phyloP scores from a whole-genome alignment of 1,139 yeast species.

The Blastobotrys petasosporus region DNA sequence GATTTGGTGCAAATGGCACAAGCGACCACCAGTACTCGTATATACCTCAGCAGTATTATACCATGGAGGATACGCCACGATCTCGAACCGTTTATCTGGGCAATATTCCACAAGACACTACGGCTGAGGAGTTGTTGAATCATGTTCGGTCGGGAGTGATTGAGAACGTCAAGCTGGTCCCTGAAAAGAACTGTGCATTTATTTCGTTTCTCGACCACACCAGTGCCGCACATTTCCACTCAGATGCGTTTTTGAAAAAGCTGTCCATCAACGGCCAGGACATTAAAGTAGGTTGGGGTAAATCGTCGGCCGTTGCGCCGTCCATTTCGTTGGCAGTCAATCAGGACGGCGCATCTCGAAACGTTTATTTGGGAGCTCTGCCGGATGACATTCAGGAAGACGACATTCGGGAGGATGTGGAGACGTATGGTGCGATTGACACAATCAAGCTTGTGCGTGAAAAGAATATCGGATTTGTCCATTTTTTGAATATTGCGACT shows the following conservation, averaged over 20 bases:
- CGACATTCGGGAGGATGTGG: slow-evolving; percentile 57
- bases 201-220: slow-evolving; percentile 42
- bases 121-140: slow-evolving; percentile 76
- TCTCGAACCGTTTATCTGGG: slow-evolving; percentile 84
- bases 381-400: slow-evolving; percentile 54
- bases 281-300: slow-evolving; percentile 61
- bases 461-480: slow-evolving; percentile 73
- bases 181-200: slow-evolving; percentile 46
- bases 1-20: slow-evolving; percentile 1
- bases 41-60: slow-evolving; percentile 17
- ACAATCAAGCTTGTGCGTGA: slow-evolving; percentile 67
- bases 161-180: slow-evolving; percentile 55
- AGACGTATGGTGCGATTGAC: slow-evolving; percentile 73
- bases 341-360: slow-evolving; percentile 85
- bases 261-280: slow-evolving; percentile 42
- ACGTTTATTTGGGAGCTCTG: slow-evolving; percentile 76
- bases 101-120: slow-evolving; percentile 74
- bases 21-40: slow-evolving; percentile 17
- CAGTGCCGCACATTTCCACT: slow-evolving; percentile 44
- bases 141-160: slow-evolving; percentile 89
- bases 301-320: slow-evolving; percentile 58
- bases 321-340: slow-evolving; percentile 68
- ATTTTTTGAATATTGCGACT: slow-evolving; percentile 72
- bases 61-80: slow-evolving; percentile 20
- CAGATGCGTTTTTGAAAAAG: slow-evolving; percentile 45